phyloP scores from a whole-genome alignment of 306 rosid species.

The Prinsepia uniflora region DNA sequence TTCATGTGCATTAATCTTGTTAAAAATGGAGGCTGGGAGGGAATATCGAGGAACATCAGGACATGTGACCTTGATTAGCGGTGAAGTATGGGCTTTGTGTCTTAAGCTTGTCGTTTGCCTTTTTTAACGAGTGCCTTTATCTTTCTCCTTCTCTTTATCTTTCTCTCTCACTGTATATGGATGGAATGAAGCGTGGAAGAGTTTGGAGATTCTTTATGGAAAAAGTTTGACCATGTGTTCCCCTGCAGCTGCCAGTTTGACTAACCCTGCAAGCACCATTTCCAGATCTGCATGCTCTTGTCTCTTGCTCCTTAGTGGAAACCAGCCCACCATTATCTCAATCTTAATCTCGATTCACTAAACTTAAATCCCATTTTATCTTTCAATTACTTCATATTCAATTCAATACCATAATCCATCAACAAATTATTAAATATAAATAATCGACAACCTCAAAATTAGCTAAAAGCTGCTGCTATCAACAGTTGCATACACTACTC shows the following conservation, averaged over 20 bases:
- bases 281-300: constrained; percentile 9
- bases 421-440: too few species aligned
- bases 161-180: not conserved
- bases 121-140: not conserved
- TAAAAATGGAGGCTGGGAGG: constrained; percentile 5
- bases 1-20: not conserved
- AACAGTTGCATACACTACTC: too few species aligned
- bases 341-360: not conserved
- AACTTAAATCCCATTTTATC: not conserved
- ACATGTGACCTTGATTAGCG: constrained; percentile 67
- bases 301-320: constrained; percentile 1
- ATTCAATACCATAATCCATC: too few species aligned
- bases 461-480: too few species aligned
- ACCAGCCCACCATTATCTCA: constrained; percentile 1
- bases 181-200: not conserved
- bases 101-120: constrained; percentile 38
- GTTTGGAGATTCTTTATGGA: constrained; percentile 6
- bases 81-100: constrained; percentile 37
- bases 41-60: not conserved
- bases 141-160: too few species aligned
- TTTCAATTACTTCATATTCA: too few species aligned
- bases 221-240: constrained; percentile 40
- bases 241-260: constrained; percentile 22
- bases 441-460: not conserved
- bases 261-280: not conserved